A percentile compares a stretch with the other conserved stretches of the same genome.
Evolutionary conservation across 2,329 filamentous ascomycete genomes (phyloP).

Genomic region (Xylariaceae sp.): DNA sequence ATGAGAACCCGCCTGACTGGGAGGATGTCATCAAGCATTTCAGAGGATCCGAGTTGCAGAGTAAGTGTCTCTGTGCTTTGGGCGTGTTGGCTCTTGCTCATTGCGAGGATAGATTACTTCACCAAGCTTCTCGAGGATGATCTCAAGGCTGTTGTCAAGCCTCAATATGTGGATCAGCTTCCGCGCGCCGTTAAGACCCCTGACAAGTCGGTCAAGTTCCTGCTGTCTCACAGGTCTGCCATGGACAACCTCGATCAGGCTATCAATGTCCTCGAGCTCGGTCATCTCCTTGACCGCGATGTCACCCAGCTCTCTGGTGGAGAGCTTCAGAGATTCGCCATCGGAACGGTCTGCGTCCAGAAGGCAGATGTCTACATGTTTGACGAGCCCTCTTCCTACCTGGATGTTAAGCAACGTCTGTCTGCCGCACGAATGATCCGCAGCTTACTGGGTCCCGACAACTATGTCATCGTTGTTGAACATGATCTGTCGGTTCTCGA

Average conservation of each 20-base stretch:
- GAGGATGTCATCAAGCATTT: constrained; percentile 98
- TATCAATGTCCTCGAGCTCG: constrained; percentile 74
- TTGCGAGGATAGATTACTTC: constrained; percentile 98
- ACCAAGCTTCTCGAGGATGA: constrained; percentile 97
- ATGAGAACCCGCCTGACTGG: constrained; percentile 97
- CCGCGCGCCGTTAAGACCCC: constrained; percentile 81
- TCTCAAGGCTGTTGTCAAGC: constrained; percentile 96
- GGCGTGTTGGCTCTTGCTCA: no score
- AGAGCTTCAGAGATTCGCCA: constrained; percentile 96
- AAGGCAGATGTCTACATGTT: constrained; percentile 99
- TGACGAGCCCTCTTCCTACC: constrained; percentile 95
- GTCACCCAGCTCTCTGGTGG: constrained; percentile 88
- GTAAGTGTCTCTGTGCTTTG: constrained; percentile 53
- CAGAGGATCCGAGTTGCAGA: constrained; percentile 94
- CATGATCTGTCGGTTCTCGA: constrained; percentile 98
- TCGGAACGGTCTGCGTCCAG: constrained; percentile 91
- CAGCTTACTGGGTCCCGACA: constrained; percentile 76
- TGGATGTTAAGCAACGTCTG: constrained; percentile 98
- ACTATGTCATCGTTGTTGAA: constrained; percentile 98
- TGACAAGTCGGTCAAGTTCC: constrained; percentile 68
- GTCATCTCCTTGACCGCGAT: constrained; percentile 86
- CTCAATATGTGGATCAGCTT: constrained; percentile 98
- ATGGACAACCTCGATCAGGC: constrained; percentile 78
- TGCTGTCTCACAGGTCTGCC: constrained; percentile 69
- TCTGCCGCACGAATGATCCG: constrained; percentile 88